Conservation (phyloP, 1,284 basidiomycete genomes). For the Cutaneotrichosporon cyanovorans region DNA sequence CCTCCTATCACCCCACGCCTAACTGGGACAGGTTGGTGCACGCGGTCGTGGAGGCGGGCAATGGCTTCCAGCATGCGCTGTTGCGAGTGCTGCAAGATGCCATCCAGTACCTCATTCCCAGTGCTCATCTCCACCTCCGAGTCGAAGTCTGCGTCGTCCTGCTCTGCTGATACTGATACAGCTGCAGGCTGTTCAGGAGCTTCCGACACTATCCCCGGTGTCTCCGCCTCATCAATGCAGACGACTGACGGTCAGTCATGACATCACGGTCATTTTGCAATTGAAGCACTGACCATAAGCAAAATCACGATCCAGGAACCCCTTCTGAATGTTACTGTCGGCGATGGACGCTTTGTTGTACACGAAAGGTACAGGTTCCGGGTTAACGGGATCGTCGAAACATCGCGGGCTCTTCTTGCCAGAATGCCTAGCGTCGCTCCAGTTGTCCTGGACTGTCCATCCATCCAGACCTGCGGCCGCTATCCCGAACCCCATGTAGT, state of each 20-base stretch:
- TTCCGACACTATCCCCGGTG: neutral
- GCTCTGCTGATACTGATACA: neutral
- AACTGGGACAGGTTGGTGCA: neutral
- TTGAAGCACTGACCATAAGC: slow-evolving; percentile 41
- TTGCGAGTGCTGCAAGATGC: slow-evolving; percentile 42
- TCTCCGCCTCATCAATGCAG: slow-evolving; percentile 24
- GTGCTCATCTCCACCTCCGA: neutral
- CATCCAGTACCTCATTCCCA: slow-evolving; percentile 41
- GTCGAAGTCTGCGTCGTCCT: neutral
- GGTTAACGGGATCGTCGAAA: slow-evolving; percentile 42
- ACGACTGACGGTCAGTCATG: slow-evolving; percentile 23
- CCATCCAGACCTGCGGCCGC: slow-evolving; percentile 40
- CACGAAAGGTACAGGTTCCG: slow-evolving; percentile 40
- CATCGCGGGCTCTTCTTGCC: slow-evolving; percentile 40
- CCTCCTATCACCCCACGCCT: too few species aligned
- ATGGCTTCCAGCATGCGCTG: slow-evolving; percentile 43
- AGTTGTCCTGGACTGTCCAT: slow-evolving; percentile 44
- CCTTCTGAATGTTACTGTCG: slow-evolving; percentile 35
- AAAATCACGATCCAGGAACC: slow-evolving; percentile 43
- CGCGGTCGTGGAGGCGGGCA: slow-evolving; percentile 9
- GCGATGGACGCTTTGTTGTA: slow-evolving; percentile 28
- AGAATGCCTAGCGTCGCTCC: slow-evolving; percentile 38
- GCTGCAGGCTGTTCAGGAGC: neutral
- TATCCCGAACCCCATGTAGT: slow-evolving; percentile 46
- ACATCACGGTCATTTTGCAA: too few species aligned